Evolutionary conservation across 2,329 filamentous ascomycete genomes (phyloP), one percentile per base, ranked within the genome.

Genomic region (Mycosphaerelloides madeirae): DNA sequence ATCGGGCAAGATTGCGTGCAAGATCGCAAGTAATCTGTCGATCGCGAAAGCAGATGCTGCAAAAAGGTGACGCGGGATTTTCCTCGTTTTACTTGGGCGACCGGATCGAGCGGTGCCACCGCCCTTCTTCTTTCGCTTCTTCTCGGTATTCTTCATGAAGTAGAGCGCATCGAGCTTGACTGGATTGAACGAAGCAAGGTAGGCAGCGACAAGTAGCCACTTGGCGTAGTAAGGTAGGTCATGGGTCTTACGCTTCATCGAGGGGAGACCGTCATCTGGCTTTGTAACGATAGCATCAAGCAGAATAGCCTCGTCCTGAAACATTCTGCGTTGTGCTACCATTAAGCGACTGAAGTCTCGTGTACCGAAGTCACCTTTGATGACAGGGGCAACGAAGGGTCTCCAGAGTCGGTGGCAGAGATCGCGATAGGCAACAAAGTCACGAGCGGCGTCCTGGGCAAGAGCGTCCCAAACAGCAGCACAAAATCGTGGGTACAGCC

Each of bases 391-490:
- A 1, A 87, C 83, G 65, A 98, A 97, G 3, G 82, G 78, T 9
- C 84, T 82, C 93, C 93, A 98, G 15, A 97, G 76, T 33, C 82
- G 79, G 38, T 79, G 67, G 60, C 85, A 89, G 38, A 84, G 79
- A 29, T 79, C 77, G 3, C 73, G 75, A 55, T 95, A 89, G 9
- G 79, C 78, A 1, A 84, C 76, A 12, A 97, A 74, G 29, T 91
- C 89, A 38, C 89, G 81, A 1, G 85, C 85, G 3, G 88, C 88
- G 36, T 87, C 81, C 52, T 84, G 87, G 38, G 84, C 81, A 11
- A 97, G 74, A 1, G 90, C 82, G 62, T 98, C 93, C 75, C 94
- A 93, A 12, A 95, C 81, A 3, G 87, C 87, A 38, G 80, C 80
- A 50, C 84, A 80, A 70, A 95, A 97, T 34, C 88, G 82, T 12